Evolutionary conservation across 208 protist species (phyloP).

Genomic region (Crithidia sp.): DNA sequence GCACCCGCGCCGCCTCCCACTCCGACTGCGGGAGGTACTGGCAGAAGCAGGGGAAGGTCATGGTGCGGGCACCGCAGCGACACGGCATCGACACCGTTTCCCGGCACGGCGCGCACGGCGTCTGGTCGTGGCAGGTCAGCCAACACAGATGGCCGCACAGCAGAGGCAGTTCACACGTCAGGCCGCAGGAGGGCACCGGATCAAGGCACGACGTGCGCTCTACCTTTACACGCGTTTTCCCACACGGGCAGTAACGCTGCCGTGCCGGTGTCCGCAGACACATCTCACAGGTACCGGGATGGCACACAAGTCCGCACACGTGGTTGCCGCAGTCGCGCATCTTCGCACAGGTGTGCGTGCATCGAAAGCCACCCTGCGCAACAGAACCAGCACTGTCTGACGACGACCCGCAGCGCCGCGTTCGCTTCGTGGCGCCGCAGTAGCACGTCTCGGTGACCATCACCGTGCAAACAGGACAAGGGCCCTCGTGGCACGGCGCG

Average conservation of each 20-base stretch:
- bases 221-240: slow-evolving; percentile 37
- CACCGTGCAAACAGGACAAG: slow-evolving; percentile 83
- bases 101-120: slow-evolving; percentile 78
- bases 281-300: slow-evolving; percentile 70
- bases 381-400: background rate
- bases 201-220: slow-evolving; percentile 75
- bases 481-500: slow-evolving; percentile 85
- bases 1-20: slow-evolving; percentile 57
- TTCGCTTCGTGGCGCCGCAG: slow-evolving; percentile 76
- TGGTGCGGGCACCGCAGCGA: slow-evolving; percentile 55
- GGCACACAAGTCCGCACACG: slow-evolving; percentile 71
- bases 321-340: slow-evolving; percentile 87
- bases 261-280: slow-evolving; percentile 65
- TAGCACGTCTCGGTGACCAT: slow-evolving; percentile 73
- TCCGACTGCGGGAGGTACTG: slow-evolving; percentile 58
- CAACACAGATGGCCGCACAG: slow-evolving; percentile 86
- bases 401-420: slow-evolving; percentile 43
- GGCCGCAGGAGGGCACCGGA: slow-evolving; percentile 84
- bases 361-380: slow-evolving; percentile 39
- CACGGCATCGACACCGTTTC: slow-evolving; percentile 63
- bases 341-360: slow-evolving; percentile 53
- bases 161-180: slow-evolving; percentile 76
- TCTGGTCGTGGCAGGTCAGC: slow-evolving; percentile 76
- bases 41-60: slow-evolving; percentile 81
- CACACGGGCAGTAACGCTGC: slow-evolving; percentile 57